Base-by-base conservation (phyloP, 2,329 filamentous ascomycete genomes). In the Talaromyces sp. region DNA sequence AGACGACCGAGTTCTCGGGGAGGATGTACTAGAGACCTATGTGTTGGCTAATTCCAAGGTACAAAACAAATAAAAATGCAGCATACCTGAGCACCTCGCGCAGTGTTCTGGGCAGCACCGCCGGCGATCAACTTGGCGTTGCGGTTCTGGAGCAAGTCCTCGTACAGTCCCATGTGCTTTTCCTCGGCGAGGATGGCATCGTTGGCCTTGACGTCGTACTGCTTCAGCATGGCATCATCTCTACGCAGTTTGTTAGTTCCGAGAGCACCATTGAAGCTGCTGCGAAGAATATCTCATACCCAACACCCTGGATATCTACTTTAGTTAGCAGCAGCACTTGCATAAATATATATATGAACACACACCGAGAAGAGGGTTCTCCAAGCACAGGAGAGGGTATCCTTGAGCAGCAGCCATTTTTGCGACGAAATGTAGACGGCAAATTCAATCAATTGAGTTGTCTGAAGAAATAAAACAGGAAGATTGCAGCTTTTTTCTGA, bases 91-190 rank as follows among this genome's bases (percentile, higher is more conserved):
- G 93, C 95, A 69, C 95, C 95, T 73, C 95, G 89, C 69, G 95
- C 93, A 59, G 92, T 96, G 85, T 99, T 99, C 82, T 99, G 95
- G 32, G 95, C 95, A 61, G 95, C 95, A 72, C 95, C 95, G 67
- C 95, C 95, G 59, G 95, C 92, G 74, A 98, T 95, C 75, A 98
- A 84, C 81, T 96, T 96, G 66, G 93, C 93, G 71, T 95, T 87
- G 80, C 88, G 91, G 84, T 95, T 93, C 80, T 90, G 89, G 71
- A 97, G 86, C 68, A 98, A 86, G 73, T 99, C 95, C 75, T 98
- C 93, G 79, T 92, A 99, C 73, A 99, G 85, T 53, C 84, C 86
- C 74, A 89, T 83, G 81, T 99, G 95, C 83, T 96, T 89, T 74
- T 91, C 87, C 78, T 96, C 92, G 61, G 93, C 93, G 64, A 99